A percentile compares a stretch with the other conserved stretches of the same genome.
Evolutionary conservation across 2,329 filamentous ascomycete species (phyloP).

Genomic region (Cladosporium sp.): DNA sequence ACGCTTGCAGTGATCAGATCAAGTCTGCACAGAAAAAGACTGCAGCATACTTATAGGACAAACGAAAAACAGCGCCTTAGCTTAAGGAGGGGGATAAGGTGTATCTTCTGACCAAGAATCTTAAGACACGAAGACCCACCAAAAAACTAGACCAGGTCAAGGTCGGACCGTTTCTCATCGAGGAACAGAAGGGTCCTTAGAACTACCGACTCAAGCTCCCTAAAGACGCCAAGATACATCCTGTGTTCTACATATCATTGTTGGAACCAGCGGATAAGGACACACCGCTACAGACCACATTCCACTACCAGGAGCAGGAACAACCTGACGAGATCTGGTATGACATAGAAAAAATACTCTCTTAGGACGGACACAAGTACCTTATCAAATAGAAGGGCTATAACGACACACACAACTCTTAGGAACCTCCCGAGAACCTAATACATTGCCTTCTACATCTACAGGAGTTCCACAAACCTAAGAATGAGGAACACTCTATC

Average conservation of each 20-base stretch:
- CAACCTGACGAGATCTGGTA: neutral
- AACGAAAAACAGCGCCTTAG: slow-evolving; percentile 17
- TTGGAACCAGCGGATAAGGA: slow-evolving; percentile 11
- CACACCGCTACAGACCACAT: slow-evolving; percentile 1
- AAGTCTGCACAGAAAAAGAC: neutral
- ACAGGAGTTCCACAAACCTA: neutral
- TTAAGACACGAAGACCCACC: slow-evolving; percentile 18
- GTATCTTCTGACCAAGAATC: slow-evolving; percentile 22
- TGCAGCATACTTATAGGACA: neutral
- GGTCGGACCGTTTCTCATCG: slow-evolving; percentile 22
- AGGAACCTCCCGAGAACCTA: neutral
- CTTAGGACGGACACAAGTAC: neutral
- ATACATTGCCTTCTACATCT: neutral
- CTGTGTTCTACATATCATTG: slow-evolving; percentile 19
- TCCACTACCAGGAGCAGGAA: neutral
- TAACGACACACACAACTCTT: neutral
- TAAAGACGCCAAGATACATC: slow-evolving; percentile 8
- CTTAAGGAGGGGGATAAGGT: slow-evolving; percentile 26
- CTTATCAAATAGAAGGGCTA: slow-evolving; percentile 5
- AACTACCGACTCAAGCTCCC: slow-evolving; percentile 16
- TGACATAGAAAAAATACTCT: neutral
- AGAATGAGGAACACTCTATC: neutral
- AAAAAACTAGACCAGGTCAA: slow-evolving; percentile 25
- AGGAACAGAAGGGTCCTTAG: slow-evolving; percentile 11
- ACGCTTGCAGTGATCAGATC: neutral